phyloP scores from a whole-genome alignment of 2,329 filamentous ascomycete genomes.

The Alternaria sp. region DNA sequence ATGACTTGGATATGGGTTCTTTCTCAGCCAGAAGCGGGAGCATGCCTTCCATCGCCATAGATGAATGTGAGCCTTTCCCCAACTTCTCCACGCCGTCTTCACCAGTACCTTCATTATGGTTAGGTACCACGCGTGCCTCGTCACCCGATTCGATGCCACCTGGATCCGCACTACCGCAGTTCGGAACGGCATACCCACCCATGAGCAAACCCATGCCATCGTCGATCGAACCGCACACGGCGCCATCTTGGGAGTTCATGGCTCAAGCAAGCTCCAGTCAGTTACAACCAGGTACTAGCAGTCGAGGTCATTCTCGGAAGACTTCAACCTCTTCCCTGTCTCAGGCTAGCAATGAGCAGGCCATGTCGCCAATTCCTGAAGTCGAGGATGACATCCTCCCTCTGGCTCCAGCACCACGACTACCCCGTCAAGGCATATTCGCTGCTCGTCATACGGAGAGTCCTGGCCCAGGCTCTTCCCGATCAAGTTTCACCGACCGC shows the following conservation, averaged over 20 bases:
- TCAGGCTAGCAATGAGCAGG: conserved; percentile 40
- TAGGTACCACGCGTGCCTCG: conserved; percentile 48
- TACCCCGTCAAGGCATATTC: conserved; percentile 45
- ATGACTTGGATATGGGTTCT: conserved; percentile 34
- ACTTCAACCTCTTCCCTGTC: conserved; percentile 48
- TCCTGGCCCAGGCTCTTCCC: conserved; percentile 36
- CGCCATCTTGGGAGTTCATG: conserved; percentile 50
- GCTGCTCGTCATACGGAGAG: conserved; percentile 38
- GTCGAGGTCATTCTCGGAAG: conserved; percentile 37
- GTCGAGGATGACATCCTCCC: conserved; percentile 43
- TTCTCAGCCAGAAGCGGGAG: conserved; percentile 38
- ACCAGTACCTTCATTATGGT: conserved; percentile 50
- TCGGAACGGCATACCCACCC: conserved; percentile 27
- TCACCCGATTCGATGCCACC: conserved; percentile 44
- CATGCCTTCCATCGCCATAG: conserved; percentile 49
- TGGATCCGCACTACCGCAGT: conserved; percentile 37
- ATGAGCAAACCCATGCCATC: conserved; percentile 32
- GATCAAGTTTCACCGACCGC: conserved; percentile 43
- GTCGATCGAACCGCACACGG: conserved; percentile 40
- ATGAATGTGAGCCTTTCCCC: conserved; percentile 48
- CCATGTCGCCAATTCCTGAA: conserved; percentile 39
- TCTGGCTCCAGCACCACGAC: conserved; percentile 35
- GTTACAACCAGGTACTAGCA: conserved; percentile 33
- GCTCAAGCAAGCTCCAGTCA: conserved; percentile 32
- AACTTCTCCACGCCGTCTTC: conserved; percentile 41